Base-by-base conservation (phyloP, 208 protist species). In the Trypanosoma scelopori region DNA sequence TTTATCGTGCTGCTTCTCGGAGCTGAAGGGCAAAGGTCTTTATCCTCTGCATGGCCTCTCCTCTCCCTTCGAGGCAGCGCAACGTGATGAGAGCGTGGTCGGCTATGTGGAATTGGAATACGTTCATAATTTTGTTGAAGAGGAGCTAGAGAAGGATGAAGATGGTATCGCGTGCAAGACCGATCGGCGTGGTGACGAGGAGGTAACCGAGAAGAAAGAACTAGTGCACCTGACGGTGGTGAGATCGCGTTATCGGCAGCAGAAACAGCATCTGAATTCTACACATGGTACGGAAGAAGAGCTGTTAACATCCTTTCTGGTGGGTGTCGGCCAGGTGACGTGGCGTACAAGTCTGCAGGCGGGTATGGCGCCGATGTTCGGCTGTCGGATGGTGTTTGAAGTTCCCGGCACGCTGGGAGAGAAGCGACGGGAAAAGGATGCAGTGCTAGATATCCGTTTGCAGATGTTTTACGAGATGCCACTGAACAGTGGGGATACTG, bases 41-140 rank as follows among this genome's bases (percentile, higher is more conserved):
- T 72, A 30, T 49, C 41, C 47, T 0, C 65, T 81, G 0, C 52
- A 76, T 23, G 66, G 60, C 42, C 48, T 55, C 11, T 53, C n/a
- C 48, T 57, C 37, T 25, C 27, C 20, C 9, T n/a, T 18, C n/a
- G 68, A 25, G 22, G 32, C 45, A 55, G 22, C 47, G 51, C 39
- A 66, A 79, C 28, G 55, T 62, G 47, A 22, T 47, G 16, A 37
- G 5, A 37, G 32, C 20, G 37, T 60, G 16, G 47, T 64, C n/a
- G 82, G 82, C 37, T 84, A 73, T 45, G 70, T 73, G 15, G 69
- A 75, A 13, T 48, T 88, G 6, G 51, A 68, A 43, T 88, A 82
- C 55, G 23, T 32, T 1, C 82, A 88, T 69, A 88, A 88, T 39
- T 76, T 88, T 58, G 56, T 51, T 15, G 28, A 65, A 27, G 49